Conservation (phyloP, 257 asterid genomes). For the Forsythia viridissima region DNA sequence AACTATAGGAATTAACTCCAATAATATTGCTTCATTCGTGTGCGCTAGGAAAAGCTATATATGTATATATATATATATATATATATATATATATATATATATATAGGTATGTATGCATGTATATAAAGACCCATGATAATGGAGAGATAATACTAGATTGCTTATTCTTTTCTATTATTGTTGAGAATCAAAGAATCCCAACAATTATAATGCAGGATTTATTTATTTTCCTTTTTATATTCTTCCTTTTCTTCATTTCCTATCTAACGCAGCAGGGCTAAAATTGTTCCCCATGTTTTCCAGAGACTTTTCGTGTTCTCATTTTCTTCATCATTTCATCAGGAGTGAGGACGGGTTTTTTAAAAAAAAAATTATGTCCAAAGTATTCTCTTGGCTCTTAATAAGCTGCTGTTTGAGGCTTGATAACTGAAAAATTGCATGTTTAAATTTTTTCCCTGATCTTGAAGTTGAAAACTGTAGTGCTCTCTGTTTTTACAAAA, state of each 20-base stretch:
- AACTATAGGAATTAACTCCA: slow-evolving; percentile 4
- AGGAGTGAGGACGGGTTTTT: neutral
- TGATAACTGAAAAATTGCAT: neutral
- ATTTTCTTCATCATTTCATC: neutral
- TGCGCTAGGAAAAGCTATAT: neutral
- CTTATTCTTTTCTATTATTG: neutral
- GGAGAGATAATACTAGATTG: neutral
- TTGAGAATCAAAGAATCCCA: neutral
- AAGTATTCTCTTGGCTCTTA: neutral
- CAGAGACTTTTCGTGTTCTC: neutral
- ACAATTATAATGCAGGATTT: neutral
- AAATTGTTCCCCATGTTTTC: neutral
- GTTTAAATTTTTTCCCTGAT: neutral
- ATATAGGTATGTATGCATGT: too few species aligned
- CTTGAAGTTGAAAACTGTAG: neutral
- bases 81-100: too few species aligned
- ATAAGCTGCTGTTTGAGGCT: neutral
- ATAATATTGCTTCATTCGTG: slow-evolving; percentile 15
- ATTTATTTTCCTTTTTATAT: neutral
- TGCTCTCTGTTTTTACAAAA: neutral
- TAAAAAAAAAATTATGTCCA: neutral
- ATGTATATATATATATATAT: neutral
- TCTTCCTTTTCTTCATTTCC: neutral
- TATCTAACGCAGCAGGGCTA: neutral
- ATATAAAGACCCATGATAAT: too few species aligned